phyloP scores from a whole-genome alignment of 2,329 filamentous ascomycete species.

The Colletotrichum sansevieriae region DNA sequence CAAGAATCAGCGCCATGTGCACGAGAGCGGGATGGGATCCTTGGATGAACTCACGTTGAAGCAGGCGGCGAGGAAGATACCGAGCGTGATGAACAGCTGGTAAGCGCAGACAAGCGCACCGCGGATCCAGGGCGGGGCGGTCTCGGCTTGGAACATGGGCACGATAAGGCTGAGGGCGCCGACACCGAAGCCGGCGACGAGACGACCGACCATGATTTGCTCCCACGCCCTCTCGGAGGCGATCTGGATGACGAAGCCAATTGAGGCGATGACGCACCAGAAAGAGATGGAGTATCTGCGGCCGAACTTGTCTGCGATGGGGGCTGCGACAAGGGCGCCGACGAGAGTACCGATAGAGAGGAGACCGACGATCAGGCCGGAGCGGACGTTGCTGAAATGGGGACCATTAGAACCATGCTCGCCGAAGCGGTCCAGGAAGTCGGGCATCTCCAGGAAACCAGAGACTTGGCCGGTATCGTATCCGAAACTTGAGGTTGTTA shows the following conservation, averaged over 20 bases:
- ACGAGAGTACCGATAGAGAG: conserved; percentile 72
- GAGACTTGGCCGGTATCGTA: conserved; percentile 68
- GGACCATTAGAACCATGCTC: conserved; percentile 53
- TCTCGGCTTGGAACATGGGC: conserved; percentile 82
- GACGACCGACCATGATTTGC: conserved; percentile 75
- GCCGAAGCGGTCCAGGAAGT: conserved; percentile 67
- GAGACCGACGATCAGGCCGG: conserved; percentile 70
- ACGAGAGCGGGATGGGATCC: too few species aligned
- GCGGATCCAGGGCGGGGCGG: conserved; percentile 74
- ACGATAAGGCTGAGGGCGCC: conserved; percentile 74
- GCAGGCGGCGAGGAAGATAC: conserved; percentile 71
- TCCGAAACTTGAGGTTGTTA: conserved; percentile 51
- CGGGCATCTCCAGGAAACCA: conserved; percentile 69
- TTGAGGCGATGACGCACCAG: conserved; percentile 70
- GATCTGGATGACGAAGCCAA: conserved; percentile 78
- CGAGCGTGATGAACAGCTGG: conserved; percentile 79
- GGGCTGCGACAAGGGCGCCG: conserved; percentile 71
- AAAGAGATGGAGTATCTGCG: conserved; percentile 72
- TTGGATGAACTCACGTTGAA: conserved; percentile 59
- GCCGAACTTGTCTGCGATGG: conserved; percentile 74
- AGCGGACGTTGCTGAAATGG: conserved; percentile 65
- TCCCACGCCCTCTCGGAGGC: conserved; percentile 68
- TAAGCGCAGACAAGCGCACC: conserved; percentile 75
- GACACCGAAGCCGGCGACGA: conserved; percentile 75
- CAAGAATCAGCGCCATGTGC: background rate